Conservation (phyloP, 108 stramenopile species). For the Pseudonitzschia delicatissima region DNA sequence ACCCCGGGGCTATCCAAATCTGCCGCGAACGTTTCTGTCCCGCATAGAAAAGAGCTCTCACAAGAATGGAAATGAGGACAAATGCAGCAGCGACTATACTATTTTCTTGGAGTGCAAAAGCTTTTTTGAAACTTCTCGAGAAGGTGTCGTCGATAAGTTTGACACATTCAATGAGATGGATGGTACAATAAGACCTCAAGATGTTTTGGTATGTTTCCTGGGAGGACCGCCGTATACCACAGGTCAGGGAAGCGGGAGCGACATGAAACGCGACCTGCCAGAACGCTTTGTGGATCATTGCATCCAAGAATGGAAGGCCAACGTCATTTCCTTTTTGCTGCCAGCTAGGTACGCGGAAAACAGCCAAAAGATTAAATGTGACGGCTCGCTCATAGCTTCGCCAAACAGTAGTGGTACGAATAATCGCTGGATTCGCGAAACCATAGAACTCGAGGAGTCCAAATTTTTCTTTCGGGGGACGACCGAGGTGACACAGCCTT, state of each 20-base stretch:
- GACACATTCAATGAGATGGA: not conserved
- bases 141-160: not conserved
- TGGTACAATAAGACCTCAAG: not conserved
- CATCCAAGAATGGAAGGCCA: conserved; percentile 33
- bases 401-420: not conserved
- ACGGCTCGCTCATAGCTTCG: not conserved
- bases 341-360: conserved; percentile 23
- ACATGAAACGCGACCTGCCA: conserved; percentile 32
- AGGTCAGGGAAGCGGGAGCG: conserved; percentile 22
- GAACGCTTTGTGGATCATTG: conserved; percentile 29
- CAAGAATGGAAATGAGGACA: not conserved
- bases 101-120: conserved; percentile 19
- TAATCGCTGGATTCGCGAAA: conserved; percentile 18
- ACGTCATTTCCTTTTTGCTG: conserved; percentile 25
- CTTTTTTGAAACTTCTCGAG: conserved; percentile 25
- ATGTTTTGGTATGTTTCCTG: conserved; percentile 20
- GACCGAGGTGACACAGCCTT: conserved; percentile 30
- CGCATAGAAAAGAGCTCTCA: not conserved
- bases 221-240: conserved; percentile 41
- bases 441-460: conserved; percentile 22
- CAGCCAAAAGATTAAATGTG: not conserved
- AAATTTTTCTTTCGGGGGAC: conserved; percentile 39
- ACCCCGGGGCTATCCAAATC: conserved; percentile 15
- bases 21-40: conserved; percentile 6
- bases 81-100: not conserved